Base-by-base conservation (phyloP, 1,284 basidiomycete species). In the Irpex lacteus region DNA sequence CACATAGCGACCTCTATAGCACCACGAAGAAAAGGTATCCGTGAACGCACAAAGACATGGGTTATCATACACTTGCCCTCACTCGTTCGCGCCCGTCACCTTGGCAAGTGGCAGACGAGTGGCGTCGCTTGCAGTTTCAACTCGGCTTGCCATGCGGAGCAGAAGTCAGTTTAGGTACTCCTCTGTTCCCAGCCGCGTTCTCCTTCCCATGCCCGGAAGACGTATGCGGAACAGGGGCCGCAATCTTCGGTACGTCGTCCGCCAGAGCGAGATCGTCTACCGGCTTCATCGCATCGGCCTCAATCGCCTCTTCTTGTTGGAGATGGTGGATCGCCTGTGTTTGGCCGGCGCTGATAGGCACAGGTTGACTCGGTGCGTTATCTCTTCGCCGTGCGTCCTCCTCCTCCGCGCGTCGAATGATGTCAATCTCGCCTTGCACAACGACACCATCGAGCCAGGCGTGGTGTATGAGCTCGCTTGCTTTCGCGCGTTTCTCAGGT, bases 401-500 rank as follows among this genome's bases (percentile, higher is more conserved):
- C 60, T 82, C 80, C 72, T 90, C 89, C 18, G 84, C 81, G 26
- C 88, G 77, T 44, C 85, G 78, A 62, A 91, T 84, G 44, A 89
- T 78, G 70, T 96, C 94, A 44, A 95, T 80, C 79, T 96, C 96
- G 60, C 95, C 95, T 75, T 95, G 92, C 0, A 96, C 94, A 40
- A 90, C 84, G 49, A 94, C 80, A 7, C 87, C 90, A 8, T 93
- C 89, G 19, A 98, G 81, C 96, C 96, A 98, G 18, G 85, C 81
- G 75, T 98, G 95, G 68, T 92, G 87, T 15, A 89, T 83, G 68
- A 91, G 78, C 66, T 98, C 96, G 18, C 84, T 79, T 0, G 97
- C 96, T 60, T 88, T 88, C 0, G 95, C 94, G 49, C 93, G 85
- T 70, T 86, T 86, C 79, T 92, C 94, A 0, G 96, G 92, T 73